Conservation (phyloP, 2,329 filamentous ascomycete species). For the Claviceps pazoutovae region DNA sequence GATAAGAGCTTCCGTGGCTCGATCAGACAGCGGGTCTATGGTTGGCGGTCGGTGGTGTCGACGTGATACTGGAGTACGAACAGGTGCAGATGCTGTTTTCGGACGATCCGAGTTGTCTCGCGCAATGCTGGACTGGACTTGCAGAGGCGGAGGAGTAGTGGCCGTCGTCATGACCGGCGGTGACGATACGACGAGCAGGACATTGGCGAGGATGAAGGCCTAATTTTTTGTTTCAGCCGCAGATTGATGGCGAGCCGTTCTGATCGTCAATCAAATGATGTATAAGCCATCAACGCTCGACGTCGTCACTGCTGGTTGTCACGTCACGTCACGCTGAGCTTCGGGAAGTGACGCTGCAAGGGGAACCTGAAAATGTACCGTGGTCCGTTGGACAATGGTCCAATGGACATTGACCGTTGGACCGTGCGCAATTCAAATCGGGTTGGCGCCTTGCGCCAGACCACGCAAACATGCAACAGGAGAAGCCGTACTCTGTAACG, state of each 20-base stretch:
- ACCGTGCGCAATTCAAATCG: too few relatives aligned
- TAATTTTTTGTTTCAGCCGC: neutral
- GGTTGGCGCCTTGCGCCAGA: too few relatives aligned
- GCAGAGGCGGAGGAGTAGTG: slow-evolving; percentile 6
- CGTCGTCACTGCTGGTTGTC: slow-evolving; percentile 1
- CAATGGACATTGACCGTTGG: neutral
- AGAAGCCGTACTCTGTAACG: too few relatives aligned
- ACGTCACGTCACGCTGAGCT: slow-evolving; percentile 6
- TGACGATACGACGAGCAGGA: slow-evolving; percentile 9
- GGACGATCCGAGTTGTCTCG: slow-evolving; percentile 4
- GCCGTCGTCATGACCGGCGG: slow-evolving; percentile 11
- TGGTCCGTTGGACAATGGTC: neutral
- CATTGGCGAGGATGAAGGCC: neutral
- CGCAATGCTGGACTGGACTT: slow-evolving; percentile 5
- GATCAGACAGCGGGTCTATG: slow-evolving; percentile 52
- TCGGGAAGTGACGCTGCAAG: neutral
- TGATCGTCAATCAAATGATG: neutral
- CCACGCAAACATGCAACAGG: too few relatives aligned
- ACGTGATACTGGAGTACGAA: slow-evolving; percentile 15
- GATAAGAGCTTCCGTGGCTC: slow-evolving; percentile 67
- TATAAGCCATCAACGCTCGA: neutral
- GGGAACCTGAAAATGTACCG: neutral
- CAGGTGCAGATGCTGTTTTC: slow-evolving; percentile 7
- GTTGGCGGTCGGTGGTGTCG: slow-evolving; percentile 20
- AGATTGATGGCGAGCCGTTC: neutral